phyloP scores from a whole-genome alignment of 108 stramenopile species.

The Asterionellopsis glacialis region DNA sequence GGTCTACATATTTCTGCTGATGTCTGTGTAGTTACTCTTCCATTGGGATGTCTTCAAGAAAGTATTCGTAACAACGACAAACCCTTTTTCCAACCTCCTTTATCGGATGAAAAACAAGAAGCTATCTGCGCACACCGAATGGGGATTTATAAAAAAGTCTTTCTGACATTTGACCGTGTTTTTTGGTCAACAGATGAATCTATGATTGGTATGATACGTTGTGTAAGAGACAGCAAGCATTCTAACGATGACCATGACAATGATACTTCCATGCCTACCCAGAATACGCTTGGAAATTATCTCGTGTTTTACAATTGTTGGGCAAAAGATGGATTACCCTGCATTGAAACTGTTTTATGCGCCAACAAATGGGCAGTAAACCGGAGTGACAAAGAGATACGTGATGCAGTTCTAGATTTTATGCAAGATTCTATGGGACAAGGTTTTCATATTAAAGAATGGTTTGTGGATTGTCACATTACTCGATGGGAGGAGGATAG shows the following conservation, averaged over 20 bases:
- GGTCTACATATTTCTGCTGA: conserved; percentile 31
- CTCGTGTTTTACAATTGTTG: conserved; percentile 46
- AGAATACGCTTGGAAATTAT: conserved; percentile 18
- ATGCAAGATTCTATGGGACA: conserved; percentile 33
- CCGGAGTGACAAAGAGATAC: conserved; percentile 32
- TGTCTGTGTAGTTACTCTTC: conserved; percentile 43
- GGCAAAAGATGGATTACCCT: conserved; percentile 40
- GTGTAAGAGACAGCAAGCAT: background rate
- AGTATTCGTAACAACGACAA: background rate
- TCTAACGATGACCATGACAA: background rate
- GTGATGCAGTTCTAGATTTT: conserved; percentile 37
- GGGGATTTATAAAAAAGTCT: conserved; percentile 59
- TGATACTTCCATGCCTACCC: background rate
- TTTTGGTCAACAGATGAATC: conserved; percentile 47
- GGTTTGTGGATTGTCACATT: conserved; percentile 35
- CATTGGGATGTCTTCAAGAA: conserved; percentile 39
- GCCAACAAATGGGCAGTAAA: conserved; percentile 34
- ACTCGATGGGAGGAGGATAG: conserved; percentile 65
- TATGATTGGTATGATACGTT: conserved; percentile 40
- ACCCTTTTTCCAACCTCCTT: conserved; percentile 24
- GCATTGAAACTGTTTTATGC: conserved; percentile 45
- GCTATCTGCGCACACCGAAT: conserved; percentile 28
- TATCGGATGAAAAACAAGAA: conserved; percentile 31
- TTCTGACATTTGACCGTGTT: conserved; percentile 48
- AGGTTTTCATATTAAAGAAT: background rate